A percentile compares a stretch with the other conserved stretches of the same genome.
phyloP scores from a whole-genome alignment of 2,329 filamentous ascomycete species.

The Dothistroma septosporum region DNA sequence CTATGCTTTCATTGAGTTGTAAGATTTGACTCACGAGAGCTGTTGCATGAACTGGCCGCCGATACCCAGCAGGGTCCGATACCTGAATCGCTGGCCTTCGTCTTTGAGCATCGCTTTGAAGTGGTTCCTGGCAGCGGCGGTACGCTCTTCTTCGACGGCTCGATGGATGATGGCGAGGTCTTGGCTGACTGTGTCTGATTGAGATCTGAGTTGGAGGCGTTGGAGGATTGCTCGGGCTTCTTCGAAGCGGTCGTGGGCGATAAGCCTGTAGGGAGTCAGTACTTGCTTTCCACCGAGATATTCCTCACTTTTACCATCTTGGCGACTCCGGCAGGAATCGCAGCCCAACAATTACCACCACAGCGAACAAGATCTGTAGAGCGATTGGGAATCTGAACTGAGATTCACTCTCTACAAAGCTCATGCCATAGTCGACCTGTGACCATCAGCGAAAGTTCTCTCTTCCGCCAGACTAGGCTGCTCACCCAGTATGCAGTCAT shows the following conservation, averaged over 20 bases:
- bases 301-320: too few species aligned
- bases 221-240: slow-evolving; percentile 42
- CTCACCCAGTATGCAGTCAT: slow-evolving; percentile 11
- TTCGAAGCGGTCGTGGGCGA: slow-evolving; percentile 52
- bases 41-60: slow-evolving; percentile 35
- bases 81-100: slow-evolving; percentile 42
- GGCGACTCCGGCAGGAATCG: too few species aligned
- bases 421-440: slow-evolving; percentile 37
- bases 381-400: slow-evolving; percentile 36
- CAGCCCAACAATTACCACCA: too few species aligned
- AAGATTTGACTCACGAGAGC: neutral
- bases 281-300: too few species aligned
- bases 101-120: slow-evolving; percentile 41
- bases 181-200: slow-evolving; percentile 17
- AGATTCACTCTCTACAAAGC: slow-evolving; percentile 28
- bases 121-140: slow-evolving; percentile 18
- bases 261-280: too few species aligned
- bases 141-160: neutral
- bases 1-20: too few species aligned
- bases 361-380: too few species aligned
- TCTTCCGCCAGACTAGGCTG: slow-evolving; percentile 11
- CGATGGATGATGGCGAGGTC: slow-evolving; percentile 37
- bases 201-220: neutral
- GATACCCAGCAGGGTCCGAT: slow-evolving; percentile 27
- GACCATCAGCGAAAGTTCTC: slow-evolving; percentile 2